These are phyloP conservation scores for Ogataea minuta DNA, from an alignment of 805 yeast genomes.

Conservation along the genomic window DNA sequence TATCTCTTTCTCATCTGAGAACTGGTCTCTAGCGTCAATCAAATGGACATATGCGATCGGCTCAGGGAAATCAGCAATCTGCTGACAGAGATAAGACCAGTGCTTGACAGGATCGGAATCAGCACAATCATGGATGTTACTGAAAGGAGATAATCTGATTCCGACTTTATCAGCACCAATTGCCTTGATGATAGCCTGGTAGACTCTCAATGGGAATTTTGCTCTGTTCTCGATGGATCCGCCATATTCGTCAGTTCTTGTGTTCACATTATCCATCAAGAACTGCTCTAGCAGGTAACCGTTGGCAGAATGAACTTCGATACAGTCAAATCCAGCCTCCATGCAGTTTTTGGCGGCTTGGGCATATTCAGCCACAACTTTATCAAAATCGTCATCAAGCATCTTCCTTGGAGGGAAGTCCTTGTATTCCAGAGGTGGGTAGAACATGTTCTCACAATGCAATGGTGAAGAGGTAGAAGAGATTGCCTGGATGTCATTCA, in stretches of 20 bases:
- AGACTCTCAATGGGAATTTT: constrained; percentile 42
- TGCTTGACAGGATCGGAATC: constrained; percentile 34
- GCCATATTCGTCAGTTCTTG: constrained; percentile 44
- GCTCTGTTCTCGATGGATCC: constrained; percentile 42
- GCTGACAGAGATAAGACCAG: constrained; percentile 37
- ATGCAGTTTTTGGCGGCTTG: constrained; percentile 43
- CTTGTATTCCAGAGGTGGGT: constrained; percentile 3
- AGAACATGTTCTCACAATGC: constrained; percentile 24
- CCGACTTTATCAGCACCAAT: constrained; percentile 52
- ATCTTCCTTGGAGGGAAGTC: constrained; percentile 26
- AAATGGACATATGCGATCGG: constrained; percentile 28
- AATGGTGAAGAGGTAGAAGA: constrained; percentile 41
- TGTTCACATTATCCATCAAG: constrained; percentile 35
- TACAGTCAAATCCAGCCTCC: constrained; percentile 40
- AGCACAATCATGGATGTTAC: constrained; percentile 40
- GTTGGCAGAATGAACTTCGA: constrained; percentile 43
- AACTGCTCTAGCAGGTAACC: constrained; percentile 42
- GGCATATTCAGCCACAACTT: constrained; percentile 43
- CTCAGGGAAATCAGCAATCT: constrained; percentile 37
- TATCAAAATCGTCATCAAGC: constrained; percentile 41
- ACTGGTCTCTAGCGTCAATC: constrained; percentile 74
- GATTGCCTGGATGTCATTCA: constrained; percentile 34
- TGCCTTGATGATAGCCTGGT: constrained; percentile 49
- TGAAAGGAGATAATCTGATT: constrained; percentile 50
- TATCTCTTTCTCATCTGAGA: constrained; percentile 28